Base-by-base conservation (phyloP, 2,329 filamentous ascomycete genomes). In the Trichoderma oligosporum region DNA sequence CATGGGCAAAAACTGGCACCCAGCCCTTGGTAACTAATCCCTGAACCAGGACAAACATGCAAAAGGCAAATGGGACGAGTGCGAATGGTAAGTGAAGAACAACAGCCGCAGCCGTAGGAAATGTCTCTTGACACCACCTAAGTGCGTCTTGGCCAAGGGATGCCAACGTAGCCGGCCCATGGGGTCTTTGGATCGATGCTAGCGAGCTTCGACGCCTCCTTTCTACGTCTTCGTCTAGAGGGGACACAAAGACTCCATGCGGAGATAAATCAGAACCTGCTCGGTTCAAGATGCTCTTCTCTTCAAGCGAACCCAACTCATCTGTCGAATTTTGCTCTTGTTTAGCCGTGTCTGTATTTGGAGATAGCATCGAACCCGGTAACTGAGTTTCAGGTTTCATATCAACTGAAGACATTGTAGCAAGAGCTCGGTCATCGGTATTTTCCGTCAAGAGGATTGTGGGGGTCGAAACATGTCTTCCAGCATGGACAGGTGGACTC, bases 31-130 rank as follows among this genome's bases (percentile, higher is more conserved):
- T 88, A 0, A 88, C 86, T 1, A 91, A 71, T 0, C 80, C 86
- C 65, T 91, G 86, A 0, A 90, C 87, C 0, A 91, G 78, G 8
- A 90, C 78, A 60, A 90, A 90, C 87, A 90, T 90, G 60, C 80
- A 77, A 56, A 91, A 84, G 0, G 86, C 83, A 64, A 90, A 90
- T 0, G 87, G 87, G 0, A 91, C 76, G 0, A 90, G 78, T 0
- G 84, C 79, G 53, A 87, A 82, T 0, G 87, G 87, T 1, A 91
- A 74, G 66, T 88, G 85, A 0, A 79, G 71, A 5, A 86, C 67
- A 0, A 90, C 86, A 0, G 83, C 82, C 18, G 83, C 82, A 1
- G 82, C 81, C 0, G 86, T 89, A 0, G 87, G 87, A 46, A 90
- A 90, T 0, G 86, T 89, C 65, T 86, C 84, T 60, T 86, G 83